These are phyloP conservation scores for Trichoderma sp. DNA, from an alignment of 2,329 filamentous ascomycete species.

Conservation along the genomic window DNA sequence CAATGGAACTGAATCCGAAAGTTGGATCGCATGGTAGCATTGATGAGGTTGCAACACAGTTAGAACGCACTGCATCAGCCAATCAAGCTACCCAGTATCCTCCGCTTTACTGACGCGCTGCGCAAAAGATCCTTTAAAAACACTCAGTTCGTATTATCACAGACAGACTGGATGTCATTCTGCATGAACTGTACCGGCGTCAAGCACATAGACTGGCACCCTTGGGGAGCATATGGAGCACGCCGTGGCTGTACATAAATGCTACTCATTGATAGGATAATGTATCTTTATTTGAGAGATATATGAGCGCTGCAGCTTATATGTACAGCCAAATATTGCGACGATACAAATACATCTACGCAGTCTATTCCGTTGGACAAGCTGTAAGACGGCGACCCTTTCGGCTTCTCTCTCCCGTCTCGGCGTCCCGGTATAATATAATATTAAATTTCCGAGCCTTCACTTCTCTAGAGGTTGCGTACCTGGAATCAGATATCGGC, in stretches of 20 bases:
- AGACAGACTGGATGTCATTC: neutral
- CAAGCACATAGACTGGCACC: neutral
- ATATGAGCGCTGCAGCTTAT: neutral
- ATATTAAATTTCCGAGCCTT: neutral
- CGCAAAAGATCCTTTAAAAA: neutral
- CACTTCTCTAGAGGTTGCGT: neutral
- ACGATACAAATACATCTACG: neutral
- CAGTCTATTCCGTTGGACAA: neutral
- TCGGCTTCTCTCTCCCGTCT: neutral
- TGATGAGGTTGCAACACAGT: neutral
- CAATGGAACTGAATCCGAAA: neutral
- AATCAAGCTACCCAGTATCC: neutral
- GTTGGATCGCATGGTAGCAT: conserved; percentile 1
- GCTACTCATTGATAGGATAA: neutral
- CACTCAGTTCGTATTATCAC: neutral
- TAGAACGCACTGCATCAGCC: neutral
- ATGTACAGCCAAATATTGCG: neutral
- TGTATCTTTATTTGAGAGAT: neutral
- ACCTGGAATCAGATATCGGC: neutral
- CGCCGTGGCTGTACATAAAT: neutral
- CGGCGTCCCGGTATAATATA: neutral
- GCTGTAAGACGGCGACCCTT: neutral
- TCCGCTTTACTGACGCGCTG: neutral
- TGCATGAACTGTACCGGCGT: neutral
- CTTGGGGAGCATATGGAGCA: neutral